These are phyloP conservation scores for Diospyros lotus DNA, from an alignment of 148 eudicot genomes.

Conservation along the genomic window DNA sequence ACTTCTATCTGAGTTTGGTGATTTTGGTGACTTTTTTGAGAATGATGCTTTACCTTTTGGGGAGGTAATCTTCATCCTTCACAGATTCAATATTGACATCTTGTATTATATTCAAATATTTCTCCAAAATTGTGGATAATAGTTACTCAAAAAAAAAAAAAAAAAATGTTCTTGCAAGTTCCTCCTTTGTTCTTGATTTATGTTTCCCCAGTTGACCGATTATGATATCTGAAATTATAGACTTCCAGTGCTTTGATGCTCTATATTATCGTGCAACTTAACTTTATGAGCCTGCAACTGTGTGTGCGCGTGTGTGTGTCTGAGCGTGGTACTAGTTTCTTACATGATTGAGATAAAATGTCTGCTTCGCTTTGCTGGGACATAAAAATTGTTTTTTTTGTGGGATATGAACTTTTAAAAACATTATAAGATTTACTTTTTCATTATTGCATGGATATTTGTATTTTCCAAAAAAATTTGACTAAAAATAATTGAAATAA, in stretches of 20 bases:
- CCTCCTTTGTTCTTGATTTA: neutral
- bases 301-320: neutral
- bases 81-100: conserved; percentile 2
- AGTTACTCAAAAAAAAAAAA: neutral
- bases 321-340: neutral
- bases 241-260: neutral
- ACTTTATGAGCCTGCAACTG: neutral
- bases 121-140: neutral
- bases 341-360: neutral
- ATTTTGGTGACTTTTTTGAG: conserved; percentile 93
- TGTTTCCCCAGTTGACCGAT: neutral
- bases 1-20: conserved; percentile 91
- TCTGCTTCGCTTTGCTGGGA: neutral
- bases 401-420: neutral
- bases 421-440: too few species aligned
- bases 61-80: conserved; percentile 51
- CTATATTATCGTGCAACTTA: too few species aligned
- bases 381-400: neutral
- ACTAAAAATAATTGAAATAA: neutral
- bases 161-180: neutral
- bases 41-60: conserved; percentile 85
- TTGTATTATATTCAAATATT: neutral
- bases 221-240: neutral
- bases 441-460: too few species aligned
- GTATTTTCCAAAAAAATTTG: too few species aligned